Evolutionary conservation across 768 basidiomycete genomes (phyloP).

Genomic region (Suillus cothurnatus): DNA sequence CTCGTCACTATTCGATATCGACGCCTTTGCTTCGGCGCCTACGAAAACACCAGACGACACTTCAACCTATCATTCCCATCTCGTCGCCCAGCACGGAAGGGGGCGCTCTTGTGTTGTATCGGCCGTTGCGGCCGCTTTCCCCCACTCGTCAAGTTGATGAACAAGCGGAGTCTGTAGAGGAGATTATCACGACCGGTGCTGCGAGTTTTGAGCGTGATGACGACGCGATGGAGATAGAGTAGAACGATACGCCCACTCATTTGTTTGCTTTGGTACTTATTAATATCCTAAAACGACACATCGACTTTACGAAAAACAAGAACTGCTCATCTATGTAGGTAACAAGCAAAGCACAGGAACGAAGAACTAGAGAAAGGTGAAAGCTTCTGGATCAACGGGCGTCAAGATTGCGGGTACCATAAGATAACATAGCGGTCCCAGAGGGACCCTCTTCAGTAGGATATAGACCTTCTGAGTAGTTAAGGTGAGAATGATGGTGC

Average conservation of each 20-base stretch:
- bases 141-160: constrained; percentile 14
- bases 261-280: constrained; percentile 13
- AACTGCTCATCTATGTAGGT: constrained; percentile 28
- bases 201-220: constrained; percentile 20
- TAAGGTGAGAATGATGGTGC: constrained; percentile 62
- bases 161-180: constrained; percentile 13
- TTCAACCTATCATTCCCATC: constrained; percentile 23
- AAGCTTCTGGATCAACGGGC: background rate
- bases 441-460: constrained; percentile 30
- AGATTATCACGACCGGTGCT: constrained; percentile 13
- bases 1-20: constrained; percentile 24
- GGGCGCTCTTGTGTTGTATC: constrained; percentile 60
- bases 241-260: constrained; percentile 9
- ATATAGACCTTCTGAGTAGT: constrained; percentile 44
- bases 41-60: constrained; percentile 31
- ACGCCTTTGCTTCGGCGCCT: constrained; percentile 49
- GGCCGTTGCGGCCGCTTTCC: constrained; percentile 37
- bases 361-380: constrained; percentile 4
- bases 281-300: constrained; percentile 18
- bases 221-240: constrained; percentile 60
- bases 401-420: constrained; percentile 34
- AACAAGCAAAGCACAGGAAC: constrained; percentile 24
- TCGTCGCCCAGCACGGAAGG: constrained; percentile 14
- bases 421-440: constrained; percentile 46
- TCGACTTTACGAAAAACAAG: constrained; percentile 26